Evolutionary conservation across 2,329 filamentous ascomycete species (phyloP).

Genomic region (Epichloe baconii): DNA sequence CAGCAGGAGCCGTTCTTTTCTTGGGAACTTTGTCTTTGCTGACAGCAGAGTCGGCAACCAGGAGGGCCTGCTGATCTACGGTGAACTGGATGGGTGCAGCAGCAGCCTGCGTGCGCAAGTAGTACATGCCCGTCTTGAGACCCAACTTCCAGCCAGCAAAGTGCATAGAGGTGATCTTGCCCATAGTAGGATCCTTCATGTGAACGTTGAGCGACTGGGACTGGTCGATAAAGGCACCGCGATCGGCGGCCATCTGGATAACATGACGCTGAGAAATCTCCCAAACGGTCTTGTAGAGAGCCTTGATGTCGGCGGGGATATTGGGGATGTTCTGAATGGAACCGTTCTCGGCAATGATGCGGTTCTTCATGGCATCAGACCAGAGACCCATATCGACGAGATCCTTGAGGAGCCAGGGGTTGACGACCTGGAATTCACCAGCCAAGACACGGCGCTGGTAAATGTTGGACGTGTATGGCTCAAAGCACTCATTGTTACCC

Average conservation of each 20-base stretch:
- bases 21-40: slow-evolving; percentile 51
- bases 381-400: slow-evolving; percentile 95
- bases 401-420: slow-evolving; percentile 96
- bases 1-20: slow-evolving; percentile 53
- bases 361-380: slow-evolving; percentile 99
- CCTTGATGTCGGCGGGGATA: slow-evolving; percentile 91
- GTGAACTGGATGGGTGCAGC: slow-evolving; percentile 98
- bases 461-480: slow-evolving; percentile 99
- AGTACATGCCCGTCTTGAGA: slow-evolving; percentile 99
- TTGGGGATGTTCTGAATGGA: slow-evolving; percentile 96
- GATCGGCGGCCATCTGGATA: slow-evolving; percentile 95
- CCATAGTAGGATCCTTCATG: slow-evolving; percentile 98
- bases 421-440: slow-evolving; percentile 98
- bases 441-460: slow-evolving; percentile 96
- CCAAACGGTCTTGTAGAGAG: slow-evolving; percentile 98
- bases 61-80: slow-evolving; percentile 89
- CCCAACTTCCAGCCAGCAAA: slow-evolving; percentile 98
- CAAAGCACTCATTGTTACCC: slow-evolving; percentile 99
- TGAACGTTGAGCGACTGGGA: slow-evolving; percentile 99
- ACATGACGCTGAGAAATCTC: slow-evolving; percentile 94
- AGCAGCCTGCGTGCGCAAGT: slow-evolving; percentile 93
- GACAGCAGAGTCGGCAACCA: slow-evolving; percentile 70
- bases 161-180: slow-evolving; percentile 99
- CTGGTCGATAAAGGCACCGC: slow-evolving; percentile 97
- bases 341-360: slow-evolving; percentile 93